These are phyloP conservation scores for Coniochaeta prunicola DNA, from an alignment of 2,329 filamentous ascomycete genomes.

Conservation along the genomic window DNA sequence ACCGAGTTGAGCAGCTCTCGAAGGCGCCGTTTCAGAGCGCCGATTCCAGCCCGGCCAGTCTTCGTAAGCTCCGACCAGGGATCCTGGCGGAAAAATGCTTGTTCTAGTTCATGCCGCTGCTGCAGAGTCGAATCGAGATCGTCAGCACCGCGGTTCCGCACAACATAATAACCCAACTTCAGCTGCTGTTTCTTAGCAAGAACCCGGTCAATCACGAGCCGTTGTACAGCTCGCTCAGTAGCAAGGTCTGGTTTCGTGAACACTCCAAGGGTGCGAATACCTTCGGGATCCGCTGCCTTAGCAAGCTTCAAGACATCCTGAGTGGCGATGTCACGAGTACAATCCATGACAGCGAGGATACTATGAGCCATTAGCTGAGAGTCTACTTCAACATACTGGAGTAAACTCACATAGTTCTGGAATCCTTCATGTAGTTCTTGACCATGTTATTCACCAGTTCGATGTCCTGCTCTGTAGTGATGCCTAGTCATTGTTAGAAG, in stretches of 20 bases:
- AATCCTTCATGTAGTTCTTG: conserved; percentile 34
- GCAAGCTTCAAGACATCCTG: conserved; percentile 31
- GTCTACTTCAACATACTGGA: too few relatives aligned
- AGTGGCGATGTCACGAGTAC: conserved; percentile 29
- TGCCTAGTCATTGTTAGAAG: background rate
- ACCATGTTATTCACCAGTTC: conserved; percentile 39
- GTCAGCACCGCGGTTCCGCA: conserved; percentile 39
- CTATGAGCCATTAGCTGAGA: too few relatives aligned
- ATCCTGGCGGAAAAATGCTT: conserved; percentile 24
- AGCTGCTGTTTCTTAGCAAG: conserved; percentile 30
- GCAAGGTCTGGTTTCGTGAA: conserved; percentile 56
- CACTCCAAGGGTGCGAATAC: conserved; percentile 35
- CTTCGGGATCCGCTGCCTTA: conserved; percentile 28
- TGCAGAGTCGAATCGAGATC: conserved; percentile 23
- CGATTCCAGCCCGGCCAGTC: conserved; percentile 23
- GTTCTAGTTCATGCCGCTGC: conserved; percentile 25
- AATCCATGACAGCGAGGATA: conserved; percentile 36
- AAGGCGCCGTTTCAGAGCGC: conserved; percentile 23
- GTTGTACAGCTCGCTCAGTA: conserved; percentile 28
- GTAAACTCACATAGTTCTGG: conserved; percentile 37
- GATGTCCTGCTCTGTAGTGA: conserved; percentile 38
- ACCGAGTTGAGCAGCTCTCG: conserved; percentile 27
- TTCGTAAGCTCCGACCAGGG: conserved; percentile 26
- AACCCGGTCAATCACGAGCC: conserved; percentile 32
- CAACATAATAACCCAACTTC: conserved; percentile 39